Percentiles rank a stretch among this genome's conserved stretches.
Conservation (phyloP, 2,329 filamentous ascomycete genomes). For the Plenodomus lindquistii region DNA sequence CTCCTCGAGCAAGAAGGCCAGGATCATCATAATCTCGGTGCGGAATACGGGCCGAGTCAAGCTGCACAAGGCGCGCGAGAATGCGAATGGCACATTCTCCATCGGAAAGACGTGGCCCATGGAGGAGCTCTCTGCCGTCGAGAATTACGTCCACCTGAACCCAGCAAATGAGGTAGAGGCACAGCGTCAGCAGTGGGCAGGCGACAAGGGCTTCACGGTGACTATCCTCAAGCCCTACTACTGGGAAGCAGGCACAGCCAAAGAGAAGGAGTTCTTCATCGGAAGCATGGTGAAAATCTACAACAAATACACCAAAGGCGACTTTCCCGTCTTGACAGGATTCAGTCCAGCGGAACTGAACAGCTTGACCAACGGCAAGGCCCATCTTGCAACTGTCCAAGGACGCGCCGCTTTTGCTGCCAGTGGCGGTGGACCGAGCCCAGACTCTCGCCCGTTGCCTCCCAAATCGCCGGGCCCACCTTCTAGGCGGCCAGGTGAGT, state of each 20-base stretch:
- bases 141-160: conserved; percentile 72
- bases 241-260: conserved; percentile 89
- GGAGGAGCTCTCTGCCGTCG: conserved; percentile 82
- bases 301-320: conserved; percentile 79
- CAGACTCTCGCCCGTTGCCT: conserved; percentile 22
- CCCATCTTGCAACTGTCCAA: conserved; percentile 35
- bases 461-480: conserved; percentile 28
- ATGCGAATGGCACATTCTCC: conserved; percentile 89
- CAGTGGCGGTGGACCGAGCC: conserved; percentile 11
- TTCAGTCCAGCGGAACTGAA: conserved; percentile 82
- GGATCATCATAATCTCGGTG: conserved; percentile 91
- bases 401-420: conserved; percentile 23
- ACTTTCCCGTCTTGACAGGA: conserved; percentile 74
- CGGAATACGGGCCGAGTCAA: conserved; percentile 89
- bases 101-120: conserved; percentile 99
- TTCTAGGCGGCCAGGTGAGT: conserved; percentile 24
- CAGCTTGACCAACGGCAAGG: conserved; percentile 65
- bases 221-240: conserved; percentile 94
- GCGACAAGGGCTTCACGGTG: conserved; percentile 81
- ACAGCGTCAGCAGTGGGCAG: conserved; percentile 73
- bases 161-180: conserved; percentile 63
- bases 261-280: conserved; percentile 99
- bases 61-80: conserved; percentile 96
- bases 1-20: conserved; percentile 77
- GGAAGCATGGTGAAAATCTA: conserved; percentile 95